Base-by-base conservation (phyloP, 2,329 filamentous ascomycete genomes). In the Sordariomycetes sp. region DNA sequence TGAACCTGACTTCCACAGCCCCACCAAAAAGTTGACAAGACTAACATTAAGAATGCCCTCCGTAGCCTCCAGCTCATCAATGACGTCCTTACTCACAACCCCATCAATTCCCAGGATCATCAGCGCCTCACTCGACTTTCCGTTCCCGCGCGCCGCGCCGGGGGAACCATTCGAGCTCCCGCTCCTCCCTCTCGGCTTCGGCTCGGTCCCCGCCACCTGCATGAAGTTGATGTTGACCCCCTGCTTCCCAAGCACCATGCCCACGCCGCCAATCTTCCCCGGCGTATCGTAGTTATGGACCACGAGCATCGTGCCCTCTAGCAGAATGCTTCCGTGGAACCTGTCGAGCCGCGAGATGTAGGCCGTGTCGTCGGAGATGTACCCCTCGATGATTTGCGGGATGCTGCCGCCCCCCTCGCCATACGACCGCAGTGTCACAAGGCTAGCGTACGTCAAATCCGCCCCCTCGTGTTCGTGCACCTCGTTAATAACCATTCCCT, bases 181-280 rank as follows among this genome's bases (percentile, higher is more conserved):
- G 55, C 36, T 55, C 59, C 60, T 55, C 60, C 58, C 59, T 68
- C 62, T 55, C 64, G 58, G 52, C 60, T 68, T 68, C 45, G 72
- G 67, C 58, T 77, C 75, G 60, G 87, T 67, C 17, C 75, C 74
- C 2, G 78, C 79, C 1, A 91, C 88, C 65, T 81, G 84, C 89
- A 92, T 94, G 66, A 85, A 90, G 52, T 79, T 80, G 67, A 92
- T 89, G 65, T 94, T 94, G 56, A 94, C 82, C 0, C 81, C 82
- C 42, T 86, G 79, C 42, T 76, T 76, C 0, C 88, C 89, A 28
- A 92, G 71, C 55, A 84, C 76, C 59, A 77, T 84, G 1, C 89
- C 89, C 2, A 94, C 88, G 42, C 83, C 82, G 2, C 89, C 89
- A 66, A 94, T 92, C 74, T 90, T 91, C 12, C 89, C 89, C 0